Percentiles rank a stretch among this genome's conserved stretches.
Evolutionary conservation across 768 basidiomycete species (phyloP).

Genomic region (Trichaptum fuscoviolaceum): DNA sequence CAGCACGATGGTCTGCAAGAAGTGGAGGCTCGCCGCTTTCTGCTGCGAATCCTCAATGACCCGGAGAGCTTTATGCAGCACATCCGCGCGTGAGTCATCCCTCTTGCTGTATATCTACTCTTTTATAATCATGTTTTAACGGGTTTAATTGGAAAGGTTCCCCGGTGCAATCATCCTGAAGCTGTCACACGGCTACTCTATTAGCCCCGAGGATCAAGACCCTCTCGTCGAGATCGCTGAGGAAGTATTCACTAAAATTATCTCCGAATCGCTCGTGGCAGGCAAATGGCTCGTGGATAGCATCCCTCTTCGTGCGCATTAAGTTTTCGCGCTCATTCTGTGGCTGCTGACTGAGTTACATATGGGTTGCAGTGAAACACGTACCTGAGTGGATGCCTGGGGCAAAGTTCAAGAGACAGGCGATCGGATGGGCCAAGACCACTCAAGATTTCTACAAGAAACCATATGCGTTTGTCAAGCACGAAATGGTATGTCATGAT

Average conservation of each 20-base stretch:
- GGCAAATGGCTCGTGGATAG: constrained; percentile 27
- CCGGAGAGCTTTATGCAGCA: too few species aligned
- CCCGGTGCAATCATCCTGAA: constrained; percentile 23
- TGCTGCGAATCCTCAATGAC: too few species aligned
- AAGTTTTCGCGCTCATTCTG: too few species aligned
- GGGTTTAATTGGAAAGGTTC: too few species aligned
- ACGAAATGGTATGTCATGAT: constrained; percentile 32
- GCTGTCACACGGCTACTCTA: constrained; percentile 24
- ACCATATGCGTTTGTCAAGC: constrained; percentile 40
- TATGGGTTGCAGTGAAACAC: constrained; percentile 35
- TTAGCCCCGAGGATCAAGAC: constrained; percentile 26
- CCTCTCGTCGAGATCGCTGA: constrained; percentile 29
- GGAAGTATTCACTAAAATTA: constrained; percentile 12
- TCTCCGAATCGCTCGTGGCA: constrained; percentile 19
- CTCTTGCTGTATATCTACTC: too few species aligned
- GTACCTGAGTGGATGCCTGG: constrained; percentile 47
- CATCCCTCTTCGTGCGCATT: constrained; percentile 21
- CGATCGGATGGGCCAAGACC: constrained; percentile 32
- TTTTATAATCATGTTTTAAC: too few species aligned
- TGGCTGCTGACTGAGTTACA: too few species aligned
- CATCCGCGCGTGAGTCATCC: too few species aligned
- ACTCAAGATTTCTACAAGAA: constrained; percentile 26
- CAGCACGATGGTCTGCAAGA: too few species aligned
- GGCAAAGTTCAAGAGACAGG: constrained; percentile 42
- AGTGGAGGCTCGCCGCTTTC: too few species aligned